phyloP scores from a whole-genome alignment of 352 stramenopile genomes.

The Phytophthora citrophthora region DNA sequence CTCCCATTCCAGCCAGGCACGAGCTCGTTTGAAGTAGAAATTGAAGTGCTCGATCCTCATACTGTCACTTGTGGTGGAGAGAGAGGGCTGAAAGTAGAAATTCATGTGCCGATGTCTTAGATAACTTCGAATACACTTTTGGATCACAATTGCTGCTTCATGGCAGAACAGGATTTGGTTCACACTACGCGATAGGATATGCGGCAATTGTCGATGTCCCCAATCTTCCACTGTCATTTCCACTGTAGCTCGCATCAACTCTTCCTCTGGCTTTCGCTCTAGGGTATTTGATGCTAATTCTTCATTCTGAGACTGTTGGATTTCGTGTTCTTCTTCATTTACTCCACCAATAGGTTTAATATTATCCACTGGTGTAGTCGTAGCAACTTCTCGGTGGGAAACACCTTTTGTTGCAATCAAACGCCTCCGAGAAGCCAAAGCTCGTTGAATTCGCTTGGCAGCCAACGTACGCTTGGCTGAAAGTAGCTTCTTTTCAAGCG shows the following conservation, averaged over 20 bases:
- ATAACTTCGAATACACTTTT: constrained; percentile 35
- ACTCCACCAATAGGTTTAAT: neutral
- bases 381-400: constrained; percentile 4
- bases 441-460: constrained; percentile 29
- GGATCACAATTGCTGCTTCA: constrained; percentile 34
- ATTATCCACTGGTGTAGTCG: neutral
- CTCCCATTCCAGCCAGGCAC: constrained; percentile 46
- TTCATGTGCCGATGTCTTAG: constrained; percentile 24
- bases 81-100: constrained; percentile 29
- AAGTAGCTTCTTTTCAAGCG: constrained; percentile 17
- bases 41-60: constrained; percentile 18
- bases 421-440: constrained; percentile 13
- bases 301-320: neutral
- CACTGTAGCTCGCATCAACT: constrained; percentile 14
- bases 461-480: constrained; percentile 17
- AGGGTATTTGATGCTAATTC: neutral
- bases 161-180: constrained; percentile 32
- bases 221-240: constrained; percentile 38
- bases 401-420: constrained; percentile 8
- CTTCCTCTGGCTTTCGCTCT: constrained; percentile 3
- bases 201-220: constrained; percentile 42
- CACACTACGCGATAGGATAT: constrained; percentile 42
- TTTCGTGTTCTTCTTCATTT: neutral
- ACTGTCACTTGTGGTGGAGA: neutral
- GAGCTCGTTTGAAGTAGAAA: constrained; percentile 51